Conservation (phyloP, 2,329 filamentous ascomycete species). For the Diaporthe eres region DNA sequence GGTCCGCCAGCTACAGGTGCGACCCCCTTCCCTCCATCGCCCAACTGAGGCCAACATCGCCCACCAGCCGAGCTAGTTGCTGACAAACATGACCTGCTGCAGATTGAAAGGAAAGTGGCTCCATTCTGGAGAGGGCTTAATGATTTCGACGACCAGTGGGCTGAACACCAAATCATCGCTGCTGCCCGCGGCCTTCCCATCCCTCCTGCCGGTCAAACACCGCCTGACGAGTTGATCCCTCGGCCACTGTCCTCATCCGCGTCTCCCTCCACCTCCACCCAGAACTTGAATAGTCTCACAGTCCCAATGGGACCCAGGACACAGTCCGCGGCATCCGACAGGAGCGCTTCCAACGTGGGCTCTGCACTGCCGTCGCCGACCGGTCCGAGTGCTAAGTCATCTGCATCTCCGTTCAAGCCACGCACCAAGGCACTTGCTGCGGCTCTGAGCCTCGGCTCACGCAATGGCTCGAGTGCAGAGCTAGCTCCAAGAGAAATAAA, state of each 20-base stretch:
- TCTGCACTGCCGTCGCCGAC: constrained; percentile 72
- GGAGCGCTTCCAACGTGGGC: constrained; percentile 70
- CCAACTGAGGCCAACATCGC: background rate
- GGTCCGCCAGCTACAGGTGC: constrained; percentile 91
- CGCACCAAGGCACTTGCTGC: constrained; percentile 92
- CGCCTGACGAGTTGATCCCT: constrained; percentile 74
- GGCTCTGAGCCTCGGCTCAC: constrained; percentile 80
- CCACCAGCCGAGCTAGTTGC: background rate
- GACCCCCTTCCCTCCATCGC: background rate
- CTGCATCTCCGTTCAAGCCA: constrained; percentile 79
- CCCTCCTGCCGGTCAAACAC: constrained; percentile 86
- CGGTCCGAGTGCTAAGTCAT: constrained; percentile 60
- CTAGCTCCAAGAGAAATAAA: constrained; percentile 83
- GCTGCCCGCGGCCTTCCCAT: constrained; percentile 87
- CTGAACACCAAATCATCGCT: constrained; percentile 94
- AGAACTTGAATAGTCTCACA: constrained; percentile 79
- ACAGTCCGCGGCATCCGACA: constrained; percentile 84
- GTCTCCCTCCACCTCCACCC: constrained; percentile 67
- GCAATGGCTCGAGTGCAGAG: constrained; percentile 80
- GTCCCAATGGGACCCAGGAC: constrained; percentile 85
- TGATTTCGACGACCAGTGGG: constrained; percentile 90
- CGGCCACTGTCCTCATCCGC: constrained; percentile 60
- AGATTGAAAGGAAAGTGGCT: constrained; percentile 94
- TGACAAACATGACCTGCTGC: constrained; percentile 12
- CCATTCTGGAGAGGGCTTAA: constrained; percentile 97